phyloP scores from a whole-genome alignment of 805 yeast species.

The Ogataea corticis region DNA sequence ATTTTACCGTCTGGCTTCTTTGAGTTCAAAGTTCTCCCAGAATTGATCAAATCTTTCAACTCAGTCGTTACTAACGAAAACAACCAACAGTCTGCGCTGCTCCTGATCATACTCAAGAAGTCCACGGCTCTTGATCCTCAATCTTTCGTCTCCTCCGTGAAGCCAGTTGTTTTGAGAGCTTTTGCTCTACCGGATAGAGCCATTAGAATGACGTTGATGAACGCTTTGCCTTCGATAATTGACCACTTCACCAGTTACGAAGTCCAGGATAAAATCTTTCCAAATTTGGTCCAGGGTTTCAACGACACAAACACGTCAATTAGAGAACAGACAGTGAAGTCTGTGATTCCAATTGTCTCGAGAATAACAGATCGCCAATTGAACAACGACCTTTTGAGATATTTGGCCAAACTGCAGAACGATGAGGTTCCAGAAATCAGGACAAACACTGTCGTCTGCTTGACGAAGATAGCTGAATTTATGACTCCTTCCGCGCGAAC shows the following conservation, averaged over 20 bases:
- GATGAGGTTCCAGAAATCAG: constrained; percentile 77
- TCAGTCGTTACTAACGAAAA: constrained; percentile 20
- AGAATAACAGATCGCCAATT: constrained; percentile 75
- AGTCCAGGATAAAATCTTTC: constrained; percentile 68
- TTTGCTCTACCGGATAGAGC: constrained; percentile 74
- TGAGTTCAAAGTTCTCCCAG: constrained; percentile 69
- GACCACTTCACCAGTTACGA: constrained; percentile 54
- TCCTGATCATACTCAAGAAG: constrained; percentile 42
- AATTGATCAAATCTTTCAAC: constrained; percentile 50
- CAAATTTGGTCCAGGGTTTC: constrained; percentile 74
- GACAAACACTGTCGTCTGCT: constrained; percentile 70
- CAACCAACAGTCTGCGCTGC: constrained; percentile 31
- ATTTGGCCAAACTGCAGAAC: constrained; percentile 77
- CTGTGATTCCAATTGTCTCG: constrained; percentile 55
- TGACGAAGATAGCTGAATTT: constrained; percentile 62
- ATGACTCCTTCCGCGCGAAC: constrained; percentile 59
- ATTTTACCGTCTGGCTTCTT: constrained; percentile 52
- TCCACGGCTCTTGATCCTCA: constrained; percentile 31
- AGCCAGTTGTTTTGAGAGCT: constrained; percentile 64
- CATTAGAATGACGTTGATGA: constrained; percentile 69
- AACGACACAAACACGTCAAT: constrained; percentile 81
- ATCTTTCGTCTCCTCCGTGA: constrained; percentile 42
- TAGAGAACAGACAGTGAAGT: constrained; percentile 75
- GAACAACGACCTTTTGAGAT: constrained; percentile 80
- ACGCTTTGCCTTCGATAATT: constrained; percentile 57